Evolutionary conservation across 106 monocot genomes (phyloP), one percentile per base, ranked within the genome.

Genomic region (Apostasia shenzhenica): DNA sequence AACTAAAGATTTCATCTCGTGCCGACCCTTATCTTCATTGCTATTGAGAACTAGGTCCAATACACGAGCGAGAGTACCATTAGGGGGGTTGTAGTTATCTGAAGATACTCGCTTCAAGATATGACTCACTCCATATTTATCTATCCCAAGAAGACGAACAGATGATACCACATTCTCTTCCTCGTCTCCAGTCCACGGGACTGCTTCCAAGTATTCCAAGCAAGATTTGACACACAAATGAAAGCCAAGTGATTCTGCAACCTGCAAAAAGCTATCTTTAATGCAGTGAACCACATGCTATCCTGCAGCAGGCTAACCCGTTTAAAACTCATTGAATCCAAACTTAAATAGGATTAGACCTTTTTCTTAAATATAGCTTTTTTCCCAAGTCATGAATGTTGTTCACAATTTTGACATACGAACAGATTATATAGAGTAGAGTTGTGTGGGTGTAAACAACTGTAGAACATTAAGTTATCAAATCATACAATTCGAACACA

Each of bases 111-210:
- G 82, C 68, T 90, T 93, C 40, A 99, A 57, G 75, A 99, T 74
- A 14, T 85, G 87, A 48, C 74, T 90, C 2, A 84, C 74, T 52
- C 81, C 85, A 58, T 76, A 85, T 58, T 78, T 78, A 65, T 82
- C 65, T 57, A 66, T 67, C 43, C 73, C 80, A 13, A 97, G 89
- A 74, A 79, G 76, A 12, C 70, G 81, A 59, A 99, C 64, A 8
- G 79, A 93, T 41, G 85, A 79, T 2, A 99, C 82, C 38, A 99
- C 88, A 55, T 73, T 85, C 70, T 93, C 90, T 78, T 99, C 99
- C 79, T 99, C 93, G 26, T 99, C 99, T 59, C 87, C 93, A 37
- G 78, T 85, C 99, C 99, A 99, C 47, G 99, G 99, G 39, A 83
- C 93, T 57, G 93, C 87, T 81, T 99, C 99, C 64, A 99, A 69